Base-by-base conservation (phyloP, 2,329 filamentous ascomycete species). In the Trichoderma aggressivum region DNA sequence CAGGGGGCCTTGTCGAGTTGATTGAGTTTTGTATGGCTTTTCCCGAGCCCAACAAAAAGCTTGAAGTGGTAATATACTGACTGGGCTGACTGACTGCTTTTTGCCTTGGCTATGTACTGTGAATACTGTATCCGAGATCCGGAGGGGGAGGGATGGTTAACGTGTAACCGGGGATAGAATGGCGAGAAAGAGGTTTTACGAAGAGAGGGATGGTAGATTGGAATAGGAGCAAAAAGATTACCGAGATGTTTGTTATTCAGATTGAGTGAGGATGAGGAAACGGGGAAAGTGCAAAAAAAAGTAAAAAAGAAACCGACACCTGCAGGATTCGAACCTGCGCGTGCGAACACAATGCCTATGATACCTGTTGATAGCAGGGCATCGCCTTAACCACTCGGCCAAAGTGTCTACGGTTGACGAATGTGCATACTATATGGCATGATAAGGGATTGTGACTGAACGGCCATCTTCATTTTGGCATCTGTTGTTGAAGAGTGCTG, bases 241-340 rank as follows among this genome's bases (percentile, higher is more conserved):
- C 47, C 47, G 21, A 53, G n/a, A 53, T 0, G 21, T 7, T 24
- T 0, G 21, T 7, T 24, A 24, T 24, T 14, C 11, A 36, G 3
- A 34, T 7, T n/a, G n/a, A n/a, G n/a, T n/a, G n/a, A n/a, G 26
- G 30, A 26, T 5, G 21, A 5, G n/a, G 5, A 11, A 36, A 11
- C 1, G 24, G 14, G n/a, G 11, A 26, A 10, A 10, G 12, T 14
- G 18, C 53, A 21, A 39, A 59, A 67, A 67, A 67, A 69, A 67
- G 30, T 8, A 69, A 70, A 67, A 68, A 70, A 70, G 34, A n/a
- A 70, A 65, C 32, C 68, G 68, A 70, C 68, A 70, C 68, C 68
- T 70, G 68, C 68, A 70, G 68, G 68, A 70, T 70, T 70, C 68
- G 68, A 70, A 70, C 68, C 68, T 70, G 68, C 68, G 68, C 68